Evolutionary conservation across 169 alveolate species (phyloP).

Genomic region (Plasmodium reichenowi): DNA sequence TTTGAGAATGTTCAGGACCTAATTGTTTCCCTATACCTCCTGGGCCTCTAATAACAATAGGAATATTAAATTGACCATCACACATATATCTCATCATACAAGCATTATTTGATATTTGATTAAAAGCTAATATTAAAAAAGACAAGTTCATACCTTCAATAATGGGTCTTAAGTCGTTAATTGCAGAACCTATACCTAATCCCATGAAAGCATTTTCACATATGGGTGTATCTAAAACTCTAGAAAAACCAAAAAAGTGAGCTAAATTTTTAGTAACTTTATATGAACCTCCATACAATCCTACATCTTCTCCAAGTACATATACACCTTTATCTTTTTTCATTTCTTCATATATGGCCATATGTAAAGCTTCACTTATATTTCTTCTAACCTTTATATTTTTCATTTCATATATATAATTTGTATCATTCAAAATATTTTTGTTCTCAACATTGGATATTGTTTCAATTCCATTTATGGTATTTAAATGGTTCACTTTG

Average conservation of each 20-base stretch:
- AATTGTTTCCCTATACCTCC: conserved; percentile 95
- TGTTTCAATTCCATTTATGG: background rate
- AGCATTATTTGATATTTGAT: conserved; percentile 92
- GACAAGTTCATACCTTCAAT: conserved; percentile 94
- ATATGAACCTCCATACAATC: conserved; percentile 93
- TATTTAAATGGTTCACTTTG: background rate
- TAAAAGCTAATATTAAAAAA: conserved; percentile 92
- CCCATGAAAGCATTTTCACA: conserved; percentile 92
- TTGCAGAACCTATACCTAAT: conserved; percentile 87
- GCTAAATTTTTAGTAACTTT: conserved; percentile 93
- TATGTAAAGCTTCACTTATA: conserved; percentile 91
- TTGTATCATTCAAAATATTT: conserved; percentile 53
- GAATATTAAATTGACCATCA: conserved; percentile 89
- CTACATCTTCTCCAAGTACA: conserved; percentile 95
- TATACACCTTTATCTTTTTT: conserved; percentile 92
- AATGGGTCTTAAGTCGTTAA: conserved; percentile 91
- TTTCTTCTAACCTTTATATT: conserved; percentile 85
- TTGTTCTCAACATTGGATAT: background rate
- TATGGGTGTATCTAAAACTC: conserved; percentile 95
- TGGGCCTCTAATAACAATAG: conserved; percentile 94
- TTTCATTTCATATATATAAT: conserved; percentile 65
- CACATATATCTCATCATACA: conserved; percentile 91
- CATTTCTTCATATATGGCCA: conserved; percentile 94
- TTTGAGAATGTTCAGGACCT: conserved; percentile 94
- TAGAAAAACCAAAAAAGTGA: conserved; percentile 87